Evolutionary conservation across 2,329 filamentous ascomycete species (phyloP).

Genomic region (Pezicula carpinea): DNA sequence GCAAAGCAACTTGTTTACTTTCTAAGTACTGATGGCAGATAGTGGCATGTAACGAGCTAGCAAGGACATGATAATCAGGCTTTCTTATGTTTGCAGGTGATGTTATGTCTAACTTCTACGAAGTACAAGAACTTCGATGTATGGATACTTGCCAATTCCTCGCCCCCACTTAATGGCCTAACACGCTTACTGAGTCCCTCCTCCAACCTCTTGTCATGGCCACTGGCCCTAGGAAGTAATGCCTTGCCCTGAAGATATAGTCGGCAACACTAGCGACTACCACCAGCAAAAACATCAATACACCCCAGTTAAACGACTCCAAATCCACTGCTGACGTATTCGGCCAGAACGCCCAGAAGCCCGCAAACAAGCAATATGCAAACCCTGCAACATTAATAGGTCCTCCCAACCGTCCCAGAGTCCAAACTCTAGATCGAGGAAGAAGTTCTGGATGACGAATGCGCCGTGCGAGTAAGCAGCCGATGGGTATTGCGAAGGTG

Average conservation of each 20-base stretch:
- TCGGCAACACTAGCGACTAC: conserved; percentile 1
- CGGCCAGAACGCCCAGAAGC: conserved; percentile 45
- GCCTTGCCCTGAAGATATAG: conserved; percentile 27
- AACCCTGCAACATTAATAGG: conserved; percentile 36
- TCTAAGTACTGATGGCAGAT: no score
- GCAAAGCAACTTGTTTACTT: no score
- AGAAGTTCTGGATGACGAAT: conserved; percentile 30
- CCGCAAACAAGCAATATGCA: conserved; percentile 36
- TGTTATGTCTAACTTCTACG: no score
- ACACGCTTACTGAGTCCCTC: no score
- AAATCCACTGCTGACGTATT: conserved; percentile 28
- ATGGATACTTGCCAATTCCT: no score
- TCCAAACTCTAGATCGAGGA: conserved; percentile 32
- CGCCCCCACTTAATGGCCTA: no score
- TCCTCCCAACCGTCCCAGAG: conserved; percentile 36
- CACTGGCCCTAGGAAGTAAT: conserved; percentile 23
- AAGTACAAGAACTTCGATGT: no score
- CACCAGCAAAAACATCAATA: conserved; percentile 5
- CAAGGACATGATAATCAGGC: no score
- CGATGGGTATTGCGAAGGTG: conserved; percentile 42
- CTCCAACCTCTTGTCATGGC: neutral
- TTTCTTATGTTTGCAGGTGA: no score
- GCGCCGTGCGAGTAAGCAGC: conserved; percentile 37
- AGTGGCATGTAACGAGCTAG: no score
- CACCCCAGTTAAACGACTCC: conserved; percentile 39